These are phyloP conservation scores for Neonectria coccinea DNA, from an alignment of 2,329 filamentous ascomycete species.

Conservation along the genomic window DNA sequence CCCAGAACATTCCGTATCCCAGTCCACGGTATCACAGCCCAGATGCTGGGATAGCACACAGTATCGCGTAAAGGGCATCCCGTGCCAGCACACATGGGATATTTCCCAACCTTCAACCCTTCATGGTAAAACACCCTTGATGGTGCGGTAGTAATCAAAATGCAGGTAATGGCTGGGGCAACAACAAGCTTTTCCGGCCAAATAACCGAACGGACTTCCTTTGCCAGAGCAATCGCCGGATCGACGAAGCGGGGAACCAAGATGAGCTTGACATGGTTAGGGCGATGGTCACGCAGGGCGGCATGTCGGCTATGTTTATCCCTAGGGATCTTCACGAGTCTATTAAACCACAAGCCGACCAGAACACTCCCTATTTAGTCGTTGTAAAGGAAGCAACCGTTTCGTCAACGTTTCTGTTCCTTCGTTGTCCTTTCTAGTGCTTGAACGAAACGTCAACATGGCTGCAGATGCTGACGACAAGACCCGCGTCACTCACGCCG, in stretches of 20 bases:
- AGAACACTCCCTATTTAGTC: neutral
- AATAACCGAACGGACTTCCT: slow-evolving; percentile 13
- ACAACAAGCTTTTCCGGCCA: neutral
- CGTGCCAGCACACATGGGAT: too few species aligned
- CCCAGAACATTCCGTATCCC: too few species aligned
- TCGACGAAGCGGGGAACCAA: neutral
- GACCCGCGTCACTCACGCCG: slow-evolving; percentile 15
- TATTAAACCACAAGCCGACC: neutral
- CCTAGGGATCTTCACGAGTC: neutral
- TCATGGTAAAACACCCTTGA: too few species aligned
- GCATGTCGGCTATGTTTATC: slow-evolving; percentile 21
- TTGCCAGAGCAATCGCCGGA: slow-evolving; percentile 1
- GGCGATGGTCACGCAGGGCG: neutral
- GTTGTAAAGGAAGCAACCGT: too few species aligned
- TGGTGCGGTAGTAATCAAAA: neutral
- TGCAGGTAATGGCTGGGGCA: neutral
- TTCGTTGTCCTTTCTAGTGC: neutral
- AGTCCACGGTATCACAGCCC: too few species aligned
- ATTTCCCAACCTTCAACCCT: too few species aligned
- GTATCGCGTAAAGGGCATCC: too few species aligned
- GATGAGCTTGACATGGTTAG: neutral
- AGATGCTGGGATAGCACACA: too few species aligned
- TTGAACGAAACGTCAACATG: slow-evolving; percentile 8
- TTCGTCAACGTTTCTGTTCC: neutral
- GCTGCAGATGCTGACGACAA: slow-evolving; percentile 13